Base-by-base conservation (phyloP, 2,329 filamentous ascomycete species). In the Paecilomyces formosus region DNA sequence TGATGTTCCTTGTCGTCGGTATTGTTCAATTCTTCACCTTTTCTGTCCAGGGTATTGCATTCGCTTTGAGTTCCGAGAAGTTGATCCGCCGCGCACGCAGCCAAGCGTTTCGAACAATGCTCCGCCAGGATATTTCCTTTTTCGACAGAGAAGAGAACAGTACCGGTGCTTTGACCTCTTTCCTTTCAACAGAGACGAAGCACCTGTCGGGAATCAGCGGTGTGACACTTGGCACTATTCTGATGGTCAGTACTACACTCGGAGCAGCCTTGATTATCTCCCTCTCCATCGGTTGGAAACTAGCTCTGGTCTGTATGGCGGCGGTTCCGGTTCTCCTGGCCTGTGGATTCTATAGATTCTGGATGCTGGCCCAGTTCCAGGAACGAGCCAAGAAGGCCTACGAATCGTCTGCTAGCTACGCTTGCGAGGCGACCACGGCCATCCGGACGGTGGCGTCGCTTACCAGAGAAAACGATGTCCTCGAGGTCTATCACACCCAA, bases 381-480 rank as follows among this genome's bases (percentile, higher is more conserved):
- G 82, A 81, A 39, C 88, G 89, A 24, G 87, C 91, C 1, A 95
- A 94, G 78, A 80, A 81, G 63, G 87, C 90, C 3, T 92, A 97
- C 70, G 83, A 90, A 69, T 78, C 82, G 58, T 93, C 90, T 59
- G 93, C 93, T 7, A 88, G 87, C 58, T 96, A 89, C 70, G 94
- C 94, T 11, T 94, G 92, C 53, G 94, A 99, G 74, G 92, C 92
- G 51, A 96, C 95, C 31, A 92, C 90, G 1, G 89, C 92, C 6
- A 97, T 97, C 64, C 88, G 93, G 55, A 97, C 94, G 1, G 92
- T 97, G 9, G 93, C 92, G 3, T 90, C 91, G 8, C 82, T 99
- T 52, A 96, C 92, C 0, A 85, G 93, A 9, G 94, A 99, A 75
- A 75, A 83, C 0, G 90, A 96, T 68, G 90, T 97, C 2, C 82